Evolutionary conservation across 177 flowering plant species (phyloP).

Genomic region (Telopea speciosissima): DNA sequence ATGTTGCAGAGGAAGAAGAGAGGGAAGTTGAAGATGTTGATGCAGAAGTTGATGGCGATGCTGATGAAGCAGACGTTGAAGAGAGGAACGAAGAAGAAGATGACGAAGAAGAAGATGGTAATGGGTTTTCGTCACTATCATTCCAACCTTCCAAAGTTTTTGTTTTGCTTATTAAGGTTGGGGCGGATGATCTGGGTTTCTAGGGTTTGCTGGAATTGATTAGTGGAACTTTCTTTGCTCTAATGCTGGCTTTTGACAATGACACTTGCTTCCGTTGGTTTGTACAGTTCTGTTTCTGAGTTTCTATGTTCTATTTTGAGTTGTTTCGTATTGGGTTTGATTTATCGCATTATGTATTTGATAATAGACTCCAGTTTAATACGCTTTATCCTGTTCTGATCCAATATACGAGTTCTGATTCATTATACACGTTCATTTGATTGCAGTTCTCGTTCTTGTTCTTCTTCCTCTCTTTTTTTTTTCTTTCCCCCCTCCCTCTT

Average conservation of each 20-base stretch:
- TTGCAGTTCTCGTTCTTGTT: background rate
- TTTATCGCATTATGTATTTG: background rate
- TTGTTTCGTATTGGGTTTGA: background rate
- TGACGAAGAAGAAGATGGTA: slow-evolving; percentile 55
- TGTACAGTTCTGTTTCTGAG: background rate
- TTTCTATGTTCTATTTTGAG: background rate
- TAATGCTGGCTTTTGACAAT: background rate
- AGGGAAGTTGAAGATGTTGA: slow-evolving; percentile 44
- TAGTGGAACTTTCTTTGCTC: background rate
- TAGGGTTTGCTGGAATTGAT: background rate
- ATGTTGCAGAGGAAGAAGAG: slow-evolving; percentile 46
- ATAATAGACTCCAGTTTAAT: no score
- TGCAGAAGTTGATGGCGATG: slow-evolving; percentile 23
- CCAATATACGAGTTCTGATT: background rate
- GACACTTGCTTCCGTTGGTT: background rate
- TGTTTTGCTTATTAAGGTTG: background rate
- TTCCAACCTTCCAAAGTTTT: background rate
- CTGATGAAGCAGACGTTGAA: slow-evolving; percentile 32
- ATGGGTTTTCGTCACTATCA: background rate
- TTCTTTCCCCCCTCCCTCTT: no score
- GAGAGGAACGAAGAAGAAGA: slow-evolving; percentile 50
- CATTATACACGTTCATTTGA: background rate
- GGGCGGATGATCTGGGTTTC: background rate
- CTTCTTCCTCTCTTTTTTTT: background rate
- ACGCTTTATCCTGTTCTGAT: background rate